These are phyloP conservation scores for Colletotrichum australisinense DNA, from an alignment of 2,329 filamentous ascomycete genomes.

Conservation along the genomic window DNA sequence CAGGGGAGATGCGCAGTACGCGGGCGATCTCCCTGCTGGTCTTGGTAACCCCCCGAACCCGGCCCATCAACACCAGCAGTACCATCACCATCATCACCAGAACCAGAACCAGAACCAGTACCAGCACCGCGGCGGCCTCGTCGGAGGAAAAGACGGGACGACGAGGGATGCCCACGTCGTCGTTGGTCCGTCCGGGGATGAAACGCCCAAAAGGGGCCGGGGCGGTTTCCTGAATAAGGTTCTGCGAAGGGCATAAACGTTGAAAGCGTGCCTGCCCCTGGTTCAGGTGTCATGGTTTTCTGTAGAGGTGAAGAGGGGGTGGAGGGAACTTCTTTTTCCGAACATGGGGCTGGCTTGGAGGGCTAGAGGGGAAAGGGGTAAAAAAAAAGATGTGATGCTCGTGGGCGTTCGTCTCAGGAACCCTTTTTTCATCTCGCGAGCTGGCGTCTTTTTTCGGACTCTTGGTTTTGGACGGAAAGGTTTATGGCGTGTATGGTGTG, in stretches of 20 bases:
- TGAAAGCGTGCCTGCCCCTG: neutral
- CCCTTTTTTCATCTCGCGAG: neutral
- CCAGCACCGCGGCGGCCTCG: neutral
- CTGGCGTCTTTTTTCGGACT: neutral
- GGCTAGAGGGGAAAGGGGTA: too few relatives aligned
- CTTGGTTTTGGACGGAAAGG: neutral
- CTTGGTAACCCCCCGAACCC: neutral
- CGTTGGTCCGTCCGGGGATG: conserved; percentile 14
- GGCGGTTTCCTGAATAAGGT: conserved; percentile 50
- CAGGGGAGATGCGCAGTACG: conserved; percentile 38
- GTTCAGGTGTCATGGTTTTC: neutral
- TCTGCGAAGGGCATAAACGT: conserved; percentile 44
- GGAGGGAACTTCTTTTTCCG: neutral
- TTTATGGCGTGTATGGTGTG: neutral
- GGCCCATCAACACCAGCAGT: neutral
- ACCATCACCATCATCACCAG: neutral
- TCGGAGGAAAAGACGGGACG: conserved; percentile 26
- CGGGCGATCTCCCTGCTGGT: conserved; percentile 11
- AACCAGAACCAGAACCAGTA: neutral
- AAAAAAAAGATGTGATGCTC: neutral
- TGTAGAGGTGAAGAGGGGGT: neutral
- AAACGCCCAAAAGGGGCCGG: conserved; percentile 42
- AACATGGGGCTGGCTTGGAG: neutral
- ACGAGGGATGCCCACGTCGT: conserved; percentile 14
- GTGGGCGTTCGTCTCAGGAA: conserved; percentile 1